A percentile compares a stretch with the other conserved stretches of the same genome.
These are phyloP conservation scores for Helminthosporium solani DNA, from an alignment of 2,329 filamentous ascomycete genomes.

Conservation along the genomic window DNA sequence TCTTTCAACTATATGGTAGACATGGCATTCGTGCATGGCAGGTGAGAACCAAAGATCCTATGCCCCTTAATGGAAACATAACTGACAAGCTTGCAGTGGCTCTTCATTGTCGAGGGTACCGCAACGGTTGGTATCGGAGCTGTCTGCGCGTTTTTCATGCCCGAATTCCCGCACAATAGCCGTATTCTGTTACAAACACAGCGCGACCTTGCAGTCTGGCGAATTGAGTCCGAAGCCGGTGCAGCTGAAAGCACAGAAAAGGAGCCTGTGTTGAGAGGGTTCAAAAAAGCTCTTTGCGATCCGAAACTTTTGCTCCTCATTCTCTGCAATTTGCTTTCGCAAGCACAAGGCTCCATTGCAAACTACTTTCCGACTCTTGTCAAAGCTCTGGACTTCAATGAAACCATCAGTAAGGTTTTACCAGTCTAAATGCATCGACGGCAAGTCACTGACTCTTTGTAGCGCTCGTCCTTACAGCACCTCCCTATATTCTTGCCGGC, in stretches of 20 bases:
- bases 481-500: constrained; percentile 56
- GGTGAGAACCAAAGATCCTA: too few species aligned
- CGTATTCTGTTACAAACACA: constrained; percentile 12
- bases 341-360: constrained; percentile 53
- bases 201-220: constrained; percentile 21
- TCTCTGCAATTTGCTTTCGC: constrained; percentile 59
- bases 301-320: constrained; percentile 62
- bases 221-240: constrained; percentile 20
- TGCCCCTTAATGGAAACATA: too few species aligned
- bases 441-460: too few species aligned
- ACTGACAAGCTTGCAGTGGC: constrained; percentile 8
- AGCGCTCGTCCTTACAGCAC: constrained; percentile 51
- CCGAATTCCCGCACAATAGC: constrained; percentile 21
- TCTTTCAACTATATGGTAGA: constrained; percentile 26
- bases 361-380: constrained; percentile 58
- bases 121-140: constrained; percentile 22
- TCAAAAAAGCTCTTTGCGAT: constrained; percentile 59
- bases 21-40: constrained; percentile 33
- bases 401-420: constrained; percentile 51
- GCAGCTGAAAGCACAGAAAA: constrained; percentile 24
- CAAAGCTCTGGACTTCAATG: constrained; percentile 54
- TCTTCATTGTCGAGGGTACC: constrained; percentile 20
- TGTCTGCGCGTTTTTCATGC: constrained; percentile 21
- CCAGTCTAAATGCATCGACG: too few species aligned
- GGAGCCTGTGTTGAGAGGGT: constrained; percentile 52